These are phyloP conservation scores for Macadamia integrifolia DNA, from an alignment of 164 flowering plant species.

Conservation along the genomic window DNA sequence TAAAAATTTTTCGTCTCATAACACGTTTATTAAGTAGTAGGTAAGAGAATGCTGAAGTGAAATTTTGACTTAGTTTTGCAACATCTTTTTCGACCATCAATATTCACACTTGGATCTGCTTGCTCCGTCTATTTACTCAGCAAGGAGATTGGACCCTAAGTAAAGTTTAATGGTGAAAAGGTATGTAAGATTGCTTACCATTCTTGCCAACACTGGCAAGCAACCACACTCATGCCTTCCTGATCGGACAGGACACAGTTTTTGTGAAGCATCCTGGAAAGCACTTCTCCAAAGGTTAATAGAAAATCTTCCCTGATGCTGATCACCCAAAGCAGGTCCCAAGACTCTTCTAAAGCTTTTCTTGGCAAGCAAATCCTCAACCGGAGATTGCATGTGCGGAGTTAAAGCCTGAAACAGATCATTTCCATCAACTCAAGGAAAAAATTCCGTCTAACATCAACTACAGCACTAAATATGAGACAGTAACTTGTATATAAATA, in stretches of 20 bases:
- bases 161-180: not conserved
- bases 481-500: not conserved
- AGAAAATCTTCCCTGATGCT: conserved; percentile 79
- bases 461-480: not conserved
- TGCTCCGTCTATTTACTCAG: not conserved
- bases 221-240: conserved; percentile 97
- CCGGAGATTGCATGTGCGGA: conserved; percentile 88
- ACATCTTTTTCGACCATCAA: not conserved
- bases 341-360: conserved; percentile 36
- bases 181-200: conserved; percentile 43
- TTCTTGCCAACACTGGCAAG: conserved; percentile 79
- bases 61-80: not conserved
- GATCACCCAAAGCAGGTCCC: conserved; percentile 76
- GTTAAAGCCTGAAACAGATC: conserved; percentile 59
- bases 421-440: not conserved
- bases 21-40: no score
- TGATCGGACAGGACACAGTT: conserved; percentile 93
- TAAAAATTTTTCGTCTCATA: not conserved
- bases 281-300: conserved; percentile 83
- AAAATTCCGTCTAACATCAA: not conserved
- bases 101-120: not conserved
- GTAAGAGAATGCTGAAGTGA: not conserved
- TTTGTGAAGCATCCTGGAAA: conserved; percentile 76
- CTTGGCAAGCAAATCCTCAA: conserved; percentile 21
- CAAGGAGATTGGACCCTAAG: not conserved